phyloP scores from a whole-genome alignment of 2,329 filamentous ascomycete genomes.

The Ophiognomonia clavigignenti-juglandacearum region DNA sequence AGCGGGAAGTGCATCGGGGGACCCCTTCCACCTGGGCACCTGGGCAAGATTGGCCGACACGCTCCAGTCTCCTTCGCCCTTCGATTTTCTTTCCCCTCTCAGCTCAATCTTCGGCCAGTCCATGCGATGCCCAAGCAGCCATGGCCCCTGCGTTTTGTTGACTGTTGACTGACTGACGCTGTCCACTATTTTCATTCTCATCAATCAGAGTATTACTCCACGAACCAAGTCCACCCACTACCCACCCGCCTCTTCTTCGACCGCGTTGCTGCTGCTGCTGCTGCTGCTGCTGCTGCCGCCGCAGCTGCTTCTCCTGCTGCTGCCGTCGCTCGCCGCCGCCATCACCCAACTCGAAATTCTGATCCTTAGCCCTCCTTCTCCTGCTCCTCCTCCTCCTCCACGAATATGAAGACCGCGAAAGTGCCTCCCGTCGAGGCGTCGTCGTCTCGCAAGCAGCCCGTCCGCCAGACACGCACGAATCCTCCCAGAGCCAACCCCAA shows the following conservation, averaged over 20 bases:
- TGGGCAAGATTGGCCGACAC: constrained; percentile 15
- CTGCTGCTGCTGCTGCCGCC: not conserved
- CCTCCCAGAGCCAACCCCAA: constrained; percentile 50
- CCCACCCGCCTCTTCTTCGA: not conserved
- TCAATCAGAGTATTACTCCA: not conserved
- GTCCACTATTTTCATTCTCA: not conserved
- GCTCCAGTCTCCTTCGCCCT: constrained; percentile 4
- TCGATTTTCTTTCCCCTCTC: constrained; percentile 7
- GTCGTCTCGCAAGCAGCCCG: constrained; percentile 56
- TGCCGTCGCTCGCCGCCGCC: constrained; percentile 1
- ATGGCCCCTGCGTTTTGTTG: too few species aligned
- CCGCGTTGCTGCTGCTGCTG: too few species aligned
- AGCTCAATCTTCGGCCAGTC: too few species aligned
- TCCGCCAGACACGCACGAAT: constrained; percentile 62
- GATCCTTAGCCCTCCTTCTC: constrained; percentile 15
- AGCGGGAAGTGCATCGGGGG: constrained; percentile 4
- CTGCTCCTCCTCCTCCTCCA: constrained; percentile 5
- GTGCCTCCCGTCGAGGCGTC: constrained; percentile 33
- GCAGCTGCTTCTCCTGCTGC: not conserved
- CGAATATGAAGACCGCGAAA: constrained; percentile 50
- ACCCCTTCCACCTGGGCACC: too few species aligned
- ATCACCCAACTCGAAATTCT: not conserved
- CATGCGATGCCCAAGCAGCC: not conserved
- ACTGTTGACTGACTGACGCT: not conserved
- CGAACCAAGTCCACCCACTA: not conserved